These are phyloP conservation scores for Boletus insuetus DNA, from an alignment of 768 basidiomycete genomes.

Conservation along the genomic window DNA sequence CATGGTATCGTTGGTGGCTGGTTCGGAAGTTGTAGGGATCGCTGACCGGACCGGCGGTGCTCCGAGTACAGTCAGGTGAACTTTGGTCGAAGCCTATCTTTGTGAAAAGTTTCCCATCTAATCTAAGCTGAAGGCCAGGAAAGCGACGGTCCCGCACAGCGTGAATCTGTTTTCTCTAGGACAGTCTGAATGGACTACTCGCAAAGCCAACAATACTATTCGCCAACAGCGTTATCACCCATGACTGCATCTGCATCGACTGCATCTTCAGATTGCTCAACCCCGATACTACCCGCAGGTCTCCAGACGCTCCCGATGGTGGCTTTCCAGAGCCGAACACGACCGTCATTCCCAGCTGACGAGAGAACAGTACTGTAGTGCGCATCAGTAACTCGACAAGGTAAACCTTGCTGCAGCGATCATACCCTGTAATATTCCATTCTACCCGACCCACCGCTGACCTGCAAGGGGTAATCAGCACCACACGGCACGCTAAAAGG, in stretches of 20 bases:
- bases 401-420: not conserved
- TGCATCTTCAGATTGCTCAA: conserved; percentile 66
- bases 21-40: no score
- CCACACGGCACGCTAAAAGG: not conserved
- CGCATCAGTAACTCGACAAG: conserved; percentile 1
- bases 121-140: no score
- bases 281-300: conserved; percentile 75
- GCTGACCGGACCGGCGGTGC: not conserved
- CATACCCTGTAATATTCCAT: conserved; percentile 89
- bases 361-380: conserved; percentile 71
- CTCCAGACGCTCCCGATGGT: conserved; percentile 83
- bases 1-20: no score
- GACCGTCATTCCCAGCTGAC: conserved; percentile 79
- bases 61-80: not conserved
- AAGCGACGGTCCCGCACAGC: no score
- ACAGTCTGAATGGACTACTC: not conserved
- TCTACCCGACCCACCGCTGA: conserved; percentile 82
- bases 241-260: conserved; percentile 43
- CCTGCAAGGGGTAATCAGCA: conserved; percentile 34
- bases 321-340: conserved; percentile 83
- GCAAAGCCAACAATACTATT: conserved; percentile 20
- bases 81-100: no score
- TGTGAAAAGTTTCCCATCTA: not conserved
- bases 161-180: not conserved
- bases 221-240: conserved; percentile 39